Evolutionary conservation across 2,329 filamentous ascomycete species (phyloP), one percentile per base, ranked within the genome.

Genomic region (Lecanicillium sp.): DNA sequence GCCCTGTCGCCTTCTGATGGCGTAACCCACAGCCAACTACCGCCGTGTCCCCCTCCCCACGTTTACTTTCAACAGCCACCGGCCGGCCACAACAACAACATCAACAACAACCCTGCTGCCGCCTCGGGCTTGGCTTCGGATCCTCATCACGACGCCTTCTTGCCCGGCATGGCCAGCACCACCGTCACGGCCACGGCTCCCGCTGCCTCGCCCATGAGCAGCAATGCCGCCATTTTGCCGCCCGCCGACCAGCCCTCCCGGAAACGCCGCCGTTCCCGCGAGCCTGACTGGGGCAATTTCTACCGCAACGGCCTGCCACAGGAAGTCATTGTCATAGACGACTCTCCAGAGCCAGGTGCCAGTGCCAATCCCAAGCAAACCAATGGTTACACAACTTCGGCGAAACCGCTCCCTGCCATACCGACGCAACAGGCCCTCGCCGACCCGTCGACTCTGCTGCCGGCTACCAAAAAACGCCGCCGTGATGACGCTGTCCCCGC

Each of bases 271-370:
- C 72, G 73, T 44, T 77, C 71, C 45, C 74, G 72, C 57, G 71
- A 79, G 48, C 83, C 84, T 36, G 81, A 92, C 61, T 92, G 86
- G 86, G 70, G 75, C 42, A 77, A 74, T 47, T 92, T 89, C 56
- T 90, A 89, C 60, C 83, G 82, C 57, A 89, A 90, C 59, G 86
- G 86, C 4, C 65, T 88, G 18, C 86, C 86, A 17, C 83, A 87
- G 57, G 86, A 92, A 65, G 79, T 92, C 55, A 90, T 92, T 54
- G 79, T 90, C 52, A 92, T 92, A 52, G 79, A 84, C 59, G 82
- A 89, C 58, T 79, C 77, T 4, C 83, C 83, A 37, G 72, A 74
- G 42, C 71, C 72, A 40, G 69, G 74, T 42, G 51, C 59, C 34
- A 59, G 62, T 39, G 61, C 63, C n/a, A 48, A 57, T 36, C 59